These are phyloP conservation scores for Fusarium verrucosum DNA, from an alignment of 2,329 filamentous ascomycete species.

Conservation along the genomic window DNA sequence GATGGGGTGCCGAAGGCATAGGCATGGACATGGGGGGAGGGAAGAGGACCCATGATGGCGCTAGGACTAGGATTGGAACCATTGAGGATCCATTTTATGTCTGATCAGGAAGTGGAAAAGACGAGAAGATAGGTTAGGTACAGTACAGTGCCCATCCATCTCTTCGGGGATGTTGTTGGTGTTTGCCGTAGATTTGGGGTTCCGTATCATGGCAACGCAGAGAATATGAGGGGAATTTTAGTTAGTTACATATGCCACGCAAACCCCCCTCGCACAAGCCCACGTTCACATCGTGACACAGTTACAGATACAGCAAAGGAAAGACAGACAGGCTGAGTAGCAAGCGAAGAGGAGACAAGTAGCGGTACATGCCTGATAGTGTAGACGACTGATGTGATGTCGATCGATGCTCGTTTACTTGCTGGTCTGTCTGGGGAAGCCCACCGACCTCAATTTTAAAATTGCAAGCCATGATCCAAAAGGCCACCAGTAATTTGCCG, in stretches of 20 bases:
- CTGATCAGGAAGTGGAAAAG: conserved; percentile 19
- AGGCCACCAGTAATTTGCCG: conserved; percentile 41
- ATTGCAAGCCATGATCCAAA: conserved; percentile 46
- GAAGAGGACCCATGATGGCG: conserved; percentile 25
- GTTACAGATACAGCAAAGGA: not conserved
- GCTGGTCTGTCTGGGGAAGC: conserved; percentile 37
- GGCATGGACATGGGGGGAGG: conserved; percentile 21
- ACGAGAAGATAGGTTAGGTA: conserved; percentile 1
- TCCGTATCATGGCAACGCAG: conserved; percentile 27
- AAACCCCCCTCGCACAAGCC: conserved; percentile 17
- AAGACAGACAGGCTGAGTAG: conserved; percentile 17
- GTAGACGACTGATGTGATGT: conserved; percentile 24
- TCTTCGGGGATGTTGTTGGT: conserved; percentile 25
- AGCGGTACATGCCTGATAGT: not conserved
- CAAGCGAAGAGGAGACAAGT: conserved; percentile 13
- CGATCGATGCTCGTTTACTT: conserved; percentile 29
- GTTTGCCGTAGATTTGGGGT: conserved; percentile 2
- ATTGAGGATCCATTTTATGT: conserved; percentile 21
- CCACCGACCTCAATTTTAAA: conserved; percentile 45
- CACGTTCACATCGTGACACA: conserved; percentile 31
- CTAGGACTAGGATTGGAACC: conserved; percentile 29
- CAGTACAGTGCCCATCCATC: conserved; percentile 7
- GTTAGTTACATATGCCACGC: conserved; percentile 19
- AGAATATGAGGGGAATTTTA: not conserved
- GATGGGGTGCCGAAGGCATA: too few relatives aligned